phyloP scores from a whole-genome alignment of 192 early-diverging fungal genomes.

The Umbelopsis sp. region DNA sequence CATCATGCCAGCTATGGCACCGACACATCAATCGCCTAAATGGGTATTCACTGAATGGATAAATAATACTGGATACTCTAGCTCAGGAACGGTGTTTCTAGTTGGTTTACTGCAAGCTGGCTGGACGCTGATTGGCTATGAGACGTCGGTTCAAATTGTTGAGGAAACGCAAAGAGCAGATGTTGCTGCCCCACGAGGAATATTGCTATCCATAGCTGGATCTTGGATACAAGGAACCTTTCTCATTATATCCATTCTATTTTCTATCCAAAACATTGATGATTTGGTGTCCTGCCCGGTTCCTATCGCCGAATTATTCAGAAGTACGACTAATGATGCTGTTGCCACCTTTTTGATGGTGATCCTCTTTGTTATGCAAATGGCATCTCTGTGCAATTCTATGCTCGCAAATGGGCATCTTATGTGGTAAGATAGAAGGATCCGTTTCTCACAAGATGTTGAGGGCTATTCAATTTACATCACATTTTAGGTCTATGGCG shows the following conservation, averaged over 20 bases:
- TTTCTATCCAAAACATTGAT: constrained; percentile 51
- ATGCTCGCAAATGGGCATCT: constrained; percentile 47
- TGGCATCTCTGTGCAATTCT: constrained; percentile 46
- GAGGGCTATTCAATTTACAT: background rate
- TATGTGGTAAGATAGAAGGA: constrained; percentile 27
- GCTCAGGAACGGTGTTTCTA: constrained; percentile 44
- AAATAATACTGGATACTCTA: constrained; percentile 53
- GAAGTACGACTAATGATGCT: constrained; percentile 35
- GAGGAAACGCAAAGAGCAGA: constrained; percentile 53
- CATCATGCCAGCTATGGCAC: constrained; percentile 43
- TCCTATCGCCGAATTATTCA: constrained; percentile 46
- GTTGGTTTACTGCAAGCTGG: constrained; percentile 53
- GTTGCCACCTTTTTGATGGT: constrained; percentile 40
- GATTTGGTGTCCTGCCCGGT: constrained; percentile 27
- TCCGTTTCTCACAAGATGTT: background rate
- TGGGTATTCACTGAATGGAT: constrained; percentile 51
- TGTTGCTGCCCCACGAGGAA: constrained; percentile 49
- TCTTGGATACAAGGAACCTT: constrained; percentile 44
- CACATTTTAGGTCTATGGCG: constrained; percentile 34
- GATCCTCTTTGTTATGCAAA: constrained; percentile 45
- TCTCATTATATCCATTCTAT: constrained; percentile 45
- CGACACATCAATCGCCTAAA: constrained; percentile 38
- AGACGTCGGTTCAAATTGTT: constrained; percentile 47
- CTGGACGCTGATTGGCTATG: constrained; percentile 48
- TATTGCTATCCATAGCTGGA: constrained; percentile 45